Conservation (phyloP, 2,329 filamentous ascomycete genomes). For the Rosellinia necatrix region DNA sequence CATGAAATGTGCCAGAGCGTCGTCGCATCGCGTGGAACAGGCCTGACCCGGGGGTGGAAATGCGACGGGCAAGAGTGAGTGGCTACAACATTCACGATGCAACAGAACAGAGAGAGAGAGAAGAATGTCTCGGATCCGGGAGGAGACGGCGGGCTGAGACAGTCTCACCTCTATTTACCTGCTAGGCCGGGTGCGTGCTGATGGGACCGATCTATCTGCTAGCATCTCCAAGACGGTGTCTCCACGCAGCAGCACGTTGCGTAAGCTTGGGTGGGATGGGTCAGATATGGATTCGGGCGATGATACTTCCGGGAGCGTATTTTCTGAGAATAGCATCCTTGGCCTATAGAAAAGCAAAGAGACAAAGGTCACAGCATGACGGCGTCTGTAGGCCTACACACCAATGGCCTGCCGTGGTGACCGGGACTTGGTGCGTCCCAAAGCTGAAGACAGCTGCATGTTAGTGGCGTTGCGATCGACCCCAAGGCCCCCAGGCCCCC, state of each 20-base stretch:
- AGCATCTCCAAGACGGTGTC: conserved; percentile 16
- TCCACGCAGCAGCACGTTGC: conserved; percentile 3
- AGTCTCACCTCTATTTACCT: neutral
- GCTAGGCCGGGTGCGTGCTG: conserved; percentile 7
- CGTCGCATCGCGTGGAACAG: conserved; percentile 1
- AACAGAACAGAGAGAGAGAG: neutral
- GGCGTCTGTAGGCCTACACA: neutral
- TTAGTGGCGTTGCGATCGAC: conserved; percentile 16
- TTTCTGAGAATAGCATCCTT: conserved; percentile 12
- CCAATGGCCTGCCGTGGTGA: conserved; percentile 7
- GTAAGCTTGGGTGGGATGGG: conserved; percentile 22
- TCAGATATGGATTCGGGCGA: conserved; percentile 30
- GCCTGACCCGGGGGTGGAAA: neutral
- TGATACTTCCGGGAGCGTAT: conserved; percentile 24
- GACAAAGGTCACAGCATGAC: conserved; percentile 7
- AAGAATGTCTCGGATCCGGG: neutral
- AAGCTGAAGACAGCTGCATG: conserved; percentile 19
- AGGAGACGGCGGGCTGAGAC: conserved; percentile 2
- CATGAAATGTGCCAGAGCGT: neutral
- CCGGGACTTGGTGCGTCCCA: conserved; percentile 7
- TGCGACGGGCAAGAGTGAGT: neutral
- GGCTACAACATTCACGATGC: neutral
- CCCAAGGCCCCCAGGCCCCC: conserved; percentile 13
- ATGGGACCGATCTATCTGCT: conserved; percentile 19
- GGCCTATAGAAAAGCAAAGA: conserved; percentile 24